Percentiles rank a stretch among this genome's conserved stretches.
phyloP scores from a whole-genome alignment of 345 rosid species.

The Acer negundo region DNA sequence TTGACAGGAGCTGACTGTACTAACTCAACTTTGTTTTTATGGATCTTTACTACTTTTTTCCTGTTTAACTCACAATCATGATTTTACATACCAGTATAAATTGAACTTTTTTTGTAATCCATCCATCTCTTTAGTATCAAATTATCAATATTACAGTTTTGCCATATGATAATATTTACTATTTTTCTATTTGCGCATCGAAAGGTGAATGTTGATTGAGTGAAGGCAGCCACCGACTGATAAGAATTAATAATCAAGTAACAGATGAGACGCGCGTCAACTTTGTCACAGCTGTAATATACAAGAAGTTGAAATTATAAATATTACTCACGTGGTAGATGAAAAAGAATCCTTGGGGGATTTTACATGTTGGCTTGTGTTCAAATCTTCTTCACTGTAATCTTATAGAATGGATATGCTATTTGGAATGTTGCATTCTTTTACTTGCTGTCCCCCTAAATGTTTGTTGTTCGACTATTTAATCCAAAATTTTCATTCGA shows the following conservation, averaged over 20 bases:
- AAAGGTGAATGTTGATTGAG: no score
- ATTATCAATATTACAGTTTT: background rate
- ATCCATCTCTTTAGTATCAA: background rate
- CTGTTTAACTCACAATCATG: constrained; percentile 30
- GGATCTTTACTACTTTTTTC: constrained; percentile 2
- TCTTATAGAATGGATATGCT: no score
- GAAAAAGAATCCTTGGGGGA: background rate
- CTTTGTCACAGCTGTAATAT: background rate
- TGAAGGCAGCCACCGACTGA: background rate
- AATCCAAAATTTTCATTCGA: no score
- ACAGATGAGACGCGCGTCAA: background rate
- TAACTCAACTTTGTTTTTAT: constrained; percentile 25
- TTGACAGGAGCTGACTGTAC: constrained; percentile 38
- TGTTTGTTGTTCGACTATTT: no score
- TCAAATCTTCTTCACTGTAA: no score
- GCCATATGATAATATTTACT: background rate
- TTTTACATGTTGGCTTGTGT: background rate
- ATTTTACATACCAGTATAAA: constrained; percentile 27
- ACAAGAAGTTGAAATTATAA: no score
- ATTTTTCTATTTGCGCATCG: no score
- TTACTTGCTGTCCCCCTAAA: no score
- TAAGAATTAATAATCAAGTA: no score
- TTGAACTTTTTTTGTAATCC: constrained; percentile 26
- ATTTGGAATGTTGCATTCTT: no score
- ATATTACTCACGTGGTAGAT: background rate